Evolutionary conservation across 805 yeast species (phyloP).

Genomic region (Saccharomycopsis malanga): DNA sequence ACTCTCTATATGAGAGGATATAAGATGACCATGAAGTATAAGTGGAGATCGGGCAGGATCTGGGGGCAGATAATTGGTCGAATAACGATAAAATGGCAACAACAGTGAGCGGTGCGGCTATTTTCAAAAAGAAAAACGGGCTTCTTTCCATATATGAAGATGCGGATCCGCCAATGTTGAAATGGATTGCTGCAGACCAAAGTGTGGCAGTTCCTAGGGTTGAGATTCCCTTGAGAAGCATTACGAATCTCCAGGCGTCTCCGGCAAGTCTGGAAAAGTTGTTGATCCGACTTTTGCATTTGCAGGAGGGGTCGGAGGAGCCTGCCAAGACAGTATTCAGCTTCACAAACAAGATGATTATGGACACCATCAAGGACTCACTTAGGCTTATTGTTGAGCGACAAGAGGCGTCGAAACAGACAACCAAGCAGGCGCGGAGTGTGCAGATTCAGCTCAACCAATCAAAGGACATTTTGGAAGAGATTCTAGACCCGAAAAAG

Average conservation of each 20-base stretch:
- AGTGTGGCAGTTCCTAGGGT: slow-evolving; percentile 33
- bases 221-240: slow-evolving; percentile 36
- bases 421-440: slow-evolving; percentile 10
- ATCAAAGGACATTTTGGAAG: slow-evolving; percentile 29
- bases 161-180: slow-evolving; percentile 44
- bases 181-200: slow-evolving; percentile 53
- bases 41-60: no score
- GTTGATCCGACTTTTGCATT: slow-evolving; percentile 51
- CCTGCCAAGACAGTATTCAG: slow-evolving; percentile 41
- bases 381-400: slow-evolving; percentile 64
- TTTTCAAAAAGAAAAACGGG: slow-evolving; percentile 30
- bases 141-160: slow-evolving; percentile 51
- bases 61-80: no score
- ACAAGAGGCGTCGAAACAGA: slow-evolving; percentile 37
- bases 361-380: slow-evolving; percentile 65
- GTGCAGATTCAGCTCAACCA: slow-evolving; percentile 10
- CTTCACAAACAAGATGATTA: slow-evolving; percentile 64
- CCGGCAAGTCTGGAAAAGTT: slow-evolving; percentile 60
- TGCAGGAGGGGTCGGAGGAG: slow-evolving; percentile 21
- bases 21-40: no score
- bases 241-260: slow-evolving; percentile 57
- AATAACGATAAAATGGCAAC: no score
- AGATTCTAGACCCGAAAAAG: slow-evolving; percentile 46
- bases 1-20: no score
- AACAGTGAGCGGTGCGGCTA: slow-evolving; percentile 21